Base-by-base conservation (phyloP, 1,284 basidiomycete species). In the Ceratobasidium sp. region DNA sequence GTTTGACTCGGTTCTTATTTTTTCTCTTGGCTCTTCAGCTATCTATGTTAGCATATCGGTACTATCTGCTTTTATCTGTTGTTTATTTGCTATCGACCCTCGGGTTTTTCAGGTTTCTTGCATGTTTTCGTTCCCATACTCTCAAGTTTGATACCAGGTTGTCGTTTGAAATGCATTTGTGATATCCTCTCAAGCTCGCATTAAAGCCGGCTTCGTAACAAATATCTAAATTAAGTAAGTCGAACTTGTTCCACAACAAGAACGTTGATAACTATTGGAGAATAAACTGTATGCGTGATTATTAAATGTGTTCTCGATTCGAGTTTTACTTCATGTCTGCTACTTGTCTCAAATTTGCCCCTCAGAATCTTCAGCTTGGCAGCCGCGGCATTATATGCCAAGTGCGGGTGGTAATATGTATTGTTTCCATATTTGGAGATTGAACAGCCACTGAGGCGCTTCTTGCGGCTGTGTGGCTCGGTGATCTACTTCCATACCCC, bases 381-480 rank as follows among this genome's bases (percentile, higher is more conserved):
- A 50, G 48, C 48, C 48, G 48, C 5, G 48, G 48, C 3, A 20
- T 13, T 50, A 23, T 23, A 59, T 7, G 56, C 33, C 56, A 26
- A 26, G 33, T 15, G 6, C 56, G 38, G 13, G 20, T 7, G 28
- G 10, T 38, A 13, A 1, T 61, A 2, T 1, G 23, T 3, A 28
- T 17, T 20, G 6, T 1, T 28, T 20, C 67, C 67, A n/a, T 0
- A 33, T 56, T 69, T 54, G 38, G 67, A 23, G 2, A 59, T 44
- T 12, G 54, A 52, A 59, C 52, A 44, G 52, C 68, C 54, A 59
- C 54, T n/a, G 12, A 7, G 52, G 33, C 52, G 52, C 67, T 56
- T 69, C 33, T 12, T 20, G 48, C 13, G 68, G 68, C 68, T 56
- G 52, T 70, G 65, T 50, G n/a, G 26, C 23, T 70, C 68, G 68